A percentile compares a stretch with the other conserved stretches of the same genome.
Evolutionary conservation across 805 yeast genomes (phyloP).

Genomic region (Kazachstania viticola): DNA sequence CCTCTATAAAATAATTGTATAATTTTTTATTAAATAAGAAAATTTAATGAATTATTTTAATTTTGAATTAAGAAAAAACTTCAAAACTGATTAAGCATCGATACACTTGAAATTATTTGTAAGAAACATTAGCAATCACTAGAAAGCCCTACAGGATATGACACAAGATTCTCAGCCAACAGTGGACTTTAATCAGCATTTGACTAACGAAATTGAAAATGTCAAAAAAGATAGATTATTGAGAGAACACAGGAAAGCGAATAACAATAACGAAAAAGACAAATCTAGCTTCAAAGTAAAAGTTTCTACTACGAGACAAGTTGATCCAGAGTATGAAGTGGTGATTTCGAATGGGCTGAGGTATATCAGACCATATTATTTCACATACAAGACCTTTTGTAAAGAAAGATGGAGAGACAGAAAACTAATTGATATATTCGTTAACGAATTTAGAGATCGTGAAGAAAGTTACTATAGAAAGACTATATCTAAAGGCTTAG

Average conservation of each 20-base stretch:
- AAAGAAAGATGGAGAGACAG: conserved; percentile 85
- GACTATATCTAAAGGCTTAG: conserved; percentile 51
- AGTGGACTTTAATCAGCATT: background rate
- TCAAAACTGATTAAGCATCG: no score
- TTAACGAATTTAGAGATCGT: conserved; percentile 74
- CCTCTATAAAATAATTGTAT: no score
- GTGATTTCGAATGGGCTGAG: conserved; percentile 49
- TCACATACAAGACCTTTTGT: conserved; percentile 83
- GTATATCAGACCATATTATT: conserved; percentile 73
- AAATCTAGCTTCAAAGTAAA: conserved; percentile 20
- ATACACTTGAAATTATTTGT: no score
- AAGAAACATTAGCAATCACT: no score
- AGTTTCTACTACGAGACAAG: conserved; percentile 46
- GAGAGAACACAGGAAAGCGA: no score
- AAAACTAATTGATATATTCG: conserved; percentile 69
- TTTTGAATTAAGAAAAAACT: no score
- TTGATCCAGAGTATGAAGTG: conserved; percentile 47
- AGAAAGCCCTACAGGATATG: no score
- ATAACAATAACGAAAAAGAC: no score
- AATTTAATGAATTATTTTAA: no score
- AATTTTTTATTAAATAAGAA: no score
- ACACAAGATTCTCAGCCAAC: no score
- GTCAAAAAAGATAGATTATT: no score
- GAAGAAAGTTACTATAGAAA: conserved; percentile 52
- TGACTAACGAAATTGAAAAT: background rate